Evolutionary conservation across 106 monocot genomes (phyloP).

Genomic region (Dendrobium nobile): DNA sequence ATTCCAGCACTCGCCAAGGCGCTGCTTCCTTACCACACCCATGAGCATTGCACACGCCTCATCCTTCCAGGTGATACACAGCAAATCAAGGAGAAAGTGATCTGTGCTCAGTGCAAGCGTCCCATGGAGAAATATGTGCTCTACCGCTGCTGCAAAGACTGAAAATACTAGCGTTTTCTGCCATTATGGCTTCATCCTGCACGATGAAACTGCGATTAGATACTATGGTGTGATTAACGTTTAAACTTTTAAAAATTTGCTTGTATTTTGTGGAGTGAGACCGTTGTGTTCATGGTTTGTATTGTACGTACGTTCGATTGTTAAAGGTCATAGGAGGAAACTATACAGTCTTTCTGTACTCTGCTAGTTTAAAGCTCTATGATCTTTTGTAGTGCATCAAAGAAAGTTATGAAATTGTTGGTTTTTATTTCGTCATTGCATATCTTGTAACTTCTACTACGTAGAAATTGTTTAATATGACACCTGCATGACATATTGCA

Average conservation of each 20-base stretch:
- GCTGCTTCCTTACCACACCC: conserved; percentile 46
- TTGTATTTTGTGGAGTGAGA: background rate
- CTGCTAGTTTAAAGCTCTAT: background rate
- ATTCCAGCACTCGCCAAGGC: conserved; percentile 49
- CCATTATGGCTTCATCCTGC: background rate
- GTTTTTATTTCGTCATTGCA: no score
- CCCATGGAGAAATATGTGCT: conserved; percentile 86
- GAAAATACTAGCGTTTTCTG: background rate
- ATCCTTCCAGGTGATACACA: conserved; percentile 57
- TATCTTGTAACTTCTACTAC: no score
- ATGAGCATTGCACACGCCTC: conserved; percentile 73
- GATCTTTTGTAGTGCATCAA: background rate
- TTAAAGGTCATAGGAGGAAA: background rate
- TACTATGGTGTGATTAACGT: background rate
- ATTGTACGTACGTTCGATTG: background rate
- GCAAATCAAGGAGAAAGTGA: conserved; percentile 42
- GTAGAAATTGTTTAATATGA: no score
- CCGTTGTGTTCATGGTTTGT: background rate
- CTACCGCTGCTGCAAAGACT: conserved; percentile 77
- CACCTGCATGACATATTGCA: no score
- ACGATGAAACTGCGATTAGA: background rate
- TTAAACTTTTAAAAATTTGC: background rate
- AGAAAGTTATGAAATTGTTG: no score
- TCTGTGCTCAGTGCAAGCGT: conserved; percentile 65
- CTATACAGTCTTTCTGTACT: background rate